These are phyloP conservation scores for Arthroderma sp. DNA, from an alignment of 2,329 filamentous ascomycete genomes.

Conservation along the genomic window DNA sequence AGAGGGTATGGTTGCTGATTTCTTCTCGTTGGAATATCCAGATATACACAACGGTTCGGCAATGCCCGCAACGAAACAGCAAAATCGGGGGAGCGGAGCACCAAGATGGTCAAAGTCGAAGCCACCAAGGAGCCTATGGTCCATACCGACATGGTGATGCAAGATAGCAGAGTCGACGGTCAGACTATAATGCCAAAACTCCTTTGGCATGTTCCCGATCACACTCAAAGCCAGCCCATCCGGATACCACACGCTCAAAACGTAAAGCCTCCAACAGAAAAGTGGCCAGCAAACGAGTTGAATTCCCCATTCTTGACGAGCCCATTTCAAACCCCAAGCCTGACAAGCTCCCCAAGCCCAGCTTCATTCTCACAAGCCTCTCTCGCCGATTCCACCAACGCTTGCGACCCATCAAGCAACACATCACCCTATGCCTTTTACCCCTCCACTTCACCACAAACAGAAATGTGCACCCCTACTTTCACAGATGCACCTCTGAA, in stretches of 20 bases:
- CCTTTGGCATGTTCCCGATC: slow-evolving; percentile 4
- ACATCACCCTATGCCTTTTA: slow-evolving; percentile 2
- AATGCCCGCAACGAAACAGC: not conserved
- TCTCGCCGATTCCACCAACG: not conserved
- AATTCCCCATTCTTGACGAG: not conserved
- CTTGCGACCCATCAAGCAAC: not conserved
- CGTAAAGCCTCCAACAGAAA: not conserved
- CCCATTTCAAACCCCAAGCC: not conserved
- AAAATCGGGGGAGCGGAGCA: not conserved
- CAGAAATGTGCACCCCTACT: slow-evolving; percentile 1
- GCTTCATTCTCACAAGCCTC: not conserved
- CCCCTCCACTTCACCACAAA: slow-evolving; percentile 1
- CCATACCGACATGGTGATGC: not conserved
- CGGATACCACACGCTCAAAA: not conserved
- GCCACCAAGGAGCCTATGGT: not conserved
- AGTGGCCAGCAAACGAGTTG: slow-evolving; percentile 1
- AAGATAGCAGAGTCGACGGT: not conserved
- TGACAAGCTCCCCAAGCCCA: slow-evolving; percentile 2
- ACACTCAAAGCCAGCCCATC: slow-evolving; percentile 1
- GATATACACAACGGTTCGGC: slow-evolving; percentile 4
- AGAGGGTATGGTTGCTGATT: not conserved
- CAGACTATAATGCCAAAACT: slow-evolving; percentile 5
- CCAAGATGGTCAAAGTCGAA: not conserved
- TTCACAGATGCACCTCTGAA: slow-evolving; percentile 1
- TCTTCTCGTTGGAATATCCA: not conserved